A percentile compares a stretch with the other conserved stretches of the same genome.
These are phyloP conservation scores for Cordyceps cicadae DNA, from an alignment of 2,329 filamentous ascomycete genomes.

Conservation along the genomic window DNA sequence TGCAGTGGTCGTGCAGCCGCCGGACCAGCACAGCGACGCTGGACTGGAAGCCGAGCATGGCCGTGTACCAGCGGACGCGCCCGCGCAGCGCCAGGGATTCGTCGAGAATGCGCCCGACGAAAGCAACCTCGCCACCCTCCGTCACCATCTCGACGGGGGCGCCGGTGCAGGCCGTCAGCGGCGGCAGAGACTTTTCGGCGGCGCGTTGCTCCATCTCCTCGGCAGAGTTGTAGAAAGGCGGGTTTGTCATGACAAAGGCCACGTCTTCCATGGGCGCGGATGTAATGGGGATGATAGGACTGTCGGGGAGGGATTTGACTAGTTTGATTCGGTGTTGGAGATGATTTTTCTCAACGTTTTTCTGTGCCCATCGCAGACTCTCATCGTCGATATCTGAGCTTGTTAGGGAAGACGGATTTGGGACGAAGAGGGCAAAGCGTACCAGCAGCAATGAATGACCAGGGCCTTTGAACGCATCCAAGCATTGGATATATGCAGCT, in stretches of 20 bases:
- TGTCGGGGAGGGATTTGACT: constrained; percentile 41
- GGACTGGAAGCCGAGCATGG: constrained; percentile 76
- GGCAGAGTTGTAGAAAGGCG: constrained; percentile 79
- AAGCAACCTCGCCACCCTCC: constrained; percentile 66
- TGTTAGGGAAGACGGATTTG: not conserved
- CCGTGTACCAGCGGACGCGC: constrained; percentile 76
- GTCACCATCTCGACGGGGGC: constrained; percentile 79
- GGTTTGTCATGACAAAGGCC: constrained; percentile 89
- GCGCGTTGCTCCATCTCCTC: constrained; percentile 61
- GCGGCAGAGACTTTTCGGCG: constrained; percentile 55
- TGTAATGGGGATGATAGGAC: constrained; percentile 56
- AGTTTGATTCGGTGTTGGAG: constrained; percentile 58
- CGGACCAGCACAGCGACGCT: constrained; percentile 58
- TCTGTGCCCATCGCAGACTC: constrained; percentile 56
- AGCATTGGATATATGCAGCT: constrained; percentile 88
- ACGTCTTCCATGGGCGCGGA: constrained; percentile 40
- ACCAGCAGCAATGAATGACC: constrained; percentile 64
- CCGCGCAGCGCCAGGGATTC: constrained; percentile 56
- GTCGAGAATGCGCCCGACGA: constrained; percentile 61
- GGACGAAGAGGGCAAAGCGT: not conserved
- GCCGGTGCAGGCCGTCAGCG: constrained; percentile 69
- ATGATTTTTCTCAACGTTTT: constrained; percentile 60
- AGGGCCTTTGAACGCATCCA: constrained; percentile 61
- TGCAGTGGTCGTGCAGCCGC: constrained; percentile 43
- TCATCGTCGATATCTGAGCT: constrained; percentile 62